phyloP scores from a whole-genome alignment of 176 grass and related monocot species.

The Juncus effusus region DNA sequence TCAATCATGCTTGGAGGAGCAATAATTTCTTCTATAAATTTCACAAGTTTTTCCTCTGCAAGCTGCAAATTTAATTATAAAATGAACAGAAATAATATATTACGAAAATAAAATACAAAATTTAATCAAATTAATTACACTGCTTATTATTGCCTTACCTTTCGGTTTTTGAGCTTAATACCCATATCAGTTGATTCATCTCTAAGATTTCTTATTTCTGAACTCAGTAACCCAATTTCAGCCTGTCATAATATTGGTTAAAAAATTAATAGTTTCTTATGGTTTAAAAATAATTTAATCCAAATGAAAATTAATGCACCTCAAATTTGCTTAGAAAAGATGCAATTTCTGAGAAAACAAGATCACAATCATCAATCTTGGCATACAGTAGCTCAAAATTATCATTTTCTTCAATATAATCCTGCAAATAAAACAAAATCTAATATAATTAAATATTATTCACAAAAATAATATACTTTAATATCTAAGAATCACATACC shows the following conservation, averaged over 20 bases:
- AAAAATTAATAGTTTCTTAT: background rate
- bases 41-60: slow-evolving; percentile 57
- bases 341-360: slow-evolving; percentile 60
- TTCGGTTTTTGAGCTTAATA: slow-evolving; percentile 55
- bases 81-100: background rate
- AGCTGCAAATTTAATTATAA: slow-evolving; percentile 32
- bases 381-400: slow-evolving; percentile 53
- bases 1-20: slow-evolving; percentile 59
- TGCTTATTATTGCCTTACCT: slow-evolving; percentile 27
- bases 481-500: slow-evolving; percentile 22
- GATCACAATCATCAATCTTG: slow-evolving; percentile 63
- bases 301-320: slow-evolving; percentile 36
- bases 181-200: slow-evolving; percentile 58
- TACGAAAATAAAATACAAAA: too few relatives aligned
- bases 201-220: slow-evolving; percentile 61
- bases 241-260: slow-evolving; percentile 34
- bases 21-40: slow-evolving; percentile 64
- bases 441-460: background rate
- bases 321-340: slow-evolving; percentile 60
- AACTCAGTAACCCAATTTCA: slow-evolving; percentile 57
- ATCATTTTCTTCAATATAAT: slow-evolving; percentile 67
- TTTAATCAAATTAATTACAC: too few relatives aligned
- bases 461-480: background rate
- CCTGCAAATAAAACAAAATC: slow-evolving; percentile 37
- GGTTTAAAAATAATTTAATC: slow-evolving; percentile 12